Percentiles rank a stretch among this genome's conserved stretches.
phyloP scores from a whole-genome alignment of 768 basidiomycete species.

The Trametopsis cervina region DNA sequence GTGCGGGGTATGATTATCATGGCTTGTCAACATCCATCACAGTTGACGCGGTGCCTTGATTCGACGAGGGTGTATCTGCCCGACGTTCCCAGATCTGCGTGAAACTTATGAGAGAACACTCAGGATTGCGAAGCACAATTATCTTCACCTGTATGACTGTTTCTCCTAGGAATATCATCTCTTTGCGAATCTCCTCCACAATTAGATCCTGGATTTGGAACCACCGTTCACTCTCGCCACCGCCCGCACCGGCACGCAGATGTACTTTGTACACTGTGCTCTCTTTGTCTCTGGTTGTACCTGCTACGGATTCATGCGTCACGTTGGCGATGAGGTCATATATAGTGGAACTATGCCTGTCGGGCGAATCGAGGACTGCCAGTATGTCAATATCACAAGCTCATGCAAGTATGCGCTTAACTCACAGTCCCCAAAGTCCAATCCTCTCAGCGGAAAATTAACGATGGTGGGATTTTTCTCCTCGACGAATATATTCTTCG shows the following conservation, averaged over 20 bases:
- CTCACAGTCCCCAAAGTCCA: constrained; percentile 91
- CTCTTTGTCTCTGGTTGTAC: constrained; percentile 91
- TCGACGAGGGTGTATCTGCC: constrained; percentile 7
- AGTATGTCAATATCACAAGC: background rate
- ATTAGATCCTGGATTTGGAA: constrained; percentile 94
- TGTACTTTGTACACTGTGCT: constrained; percentile 92
- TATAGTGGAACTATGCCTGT: constrained; percentile 50
- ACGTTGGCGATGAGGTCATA: constrained; percentile 97
- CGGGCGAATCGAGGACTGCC: constrained; percentile 72
- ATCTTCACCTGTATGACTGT: constrained; percentile 80
- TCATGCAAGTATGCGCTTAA: constrained; percentile 10
- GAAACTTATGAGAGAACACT: background rate
- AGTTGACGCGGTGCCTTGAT: constrained; percentile 1
- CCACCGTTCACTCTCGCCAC: constrained; percentile 88
- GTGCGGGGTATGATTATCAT: background rate
- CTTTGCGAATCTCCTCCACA: constrained; percentile 92
- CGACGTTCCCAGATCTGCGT: constrained; percentile 25
- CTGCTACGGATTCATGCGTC: constrained; percentile 89
- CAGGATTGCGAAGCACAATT: no score
- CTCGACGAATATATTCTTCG: constrained; percentile 93
- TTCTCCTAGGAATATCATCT: constrained; percentile 97
- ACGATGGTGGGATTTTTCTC: constrained; percentile 99
- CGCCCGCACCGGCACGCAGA: constrained; percentile 66
- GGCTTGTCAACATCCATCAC: constrained; percentile 29
- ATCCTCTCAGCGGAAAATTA: constrained; percentile 89